A percentile compares a stretch with the other conserved stretches of the same genome.
Evolutionary conservation across 352 stramenopile genomes (phyloP).

Genomic region (Phytophthora fragariae): DNA sequence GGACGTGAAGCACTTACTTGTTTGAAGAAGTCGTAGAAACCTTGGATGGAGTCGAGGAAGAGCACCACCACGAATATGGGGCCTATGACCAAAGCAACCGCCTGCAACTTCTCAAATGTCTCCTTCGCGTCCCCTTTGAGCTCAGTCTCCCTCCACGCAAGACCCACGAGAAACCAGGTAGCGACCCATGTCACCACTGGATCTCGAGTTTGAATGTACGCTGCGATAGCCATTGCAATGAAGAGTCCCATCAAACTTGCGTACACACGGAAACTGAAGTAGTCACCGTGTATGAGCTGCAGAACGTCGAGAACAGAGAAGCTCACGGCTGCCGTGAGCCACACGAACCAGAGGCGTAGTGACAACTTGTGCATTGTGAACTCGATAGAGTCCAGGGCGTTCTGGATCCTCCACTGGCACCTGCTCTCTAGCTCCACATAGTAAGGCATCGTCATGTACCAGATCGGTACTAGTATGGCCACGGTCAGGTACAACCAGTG

Average conservation of each 20-base stretch:
- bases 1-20: not conserved
- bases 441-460: not conserved
- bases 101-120: conserved; percentile 42
- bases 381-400: not conserved
- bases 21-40: not conserved
- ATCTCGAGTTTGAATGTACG: conserved; percentile 39
- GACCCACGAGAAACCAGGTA: conserved; percentile 35
- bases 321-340: conserved; percentile 35
- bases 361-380: not conserved
- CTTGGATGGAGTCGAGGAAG: not conserved
- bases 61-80: not conserved
- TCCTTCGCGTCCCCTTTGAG: conserved; percentile 26
- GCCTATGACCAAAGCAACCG: not conserved
- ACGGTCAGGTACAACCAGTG: not conserved
- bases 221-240: conserved; percentile 29
- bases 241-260: conserved; percentile 28
- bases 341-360: conserved; percentile 37
- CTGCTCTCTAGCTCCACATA: not conserved
- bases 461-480: not conserved
- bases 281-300: conserved; percentile 37
- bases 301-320: conserved; percentile 35
- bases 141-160: conserved; percentile 22
- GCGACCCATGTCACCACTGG: conserved; percentile 33
- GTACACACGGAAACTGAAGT: conserved; percentile 42
- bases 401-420: not conserved